Evolutionary conservation across 1,139 yeast genomes (phyloP).

Genomic region (Entelexis paramagnoliae): DNA sequence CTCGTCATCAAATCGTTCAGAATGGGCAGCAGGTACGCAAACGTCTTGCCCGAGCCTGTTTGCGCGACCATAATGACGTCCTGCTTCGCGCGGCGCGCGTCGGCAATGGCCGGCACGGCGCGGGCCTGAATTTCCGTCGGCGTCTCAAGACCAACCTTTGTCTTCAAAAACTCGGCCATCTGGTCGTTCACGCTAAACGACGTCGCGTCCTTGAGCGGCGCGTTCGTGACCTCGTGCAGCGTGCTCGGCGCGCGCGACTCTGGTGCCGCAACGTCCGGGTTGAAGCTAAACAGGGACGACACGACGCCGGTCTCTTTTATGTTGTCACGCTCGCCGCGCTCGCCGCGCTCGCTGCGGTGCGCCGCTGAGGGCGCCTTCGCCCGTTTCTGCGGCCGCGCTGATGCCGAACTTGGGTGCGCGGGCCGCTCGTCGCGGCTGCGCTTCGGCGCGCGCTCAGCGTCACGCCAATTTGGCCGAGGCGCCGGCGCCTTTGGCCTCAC

Average conservation of each 20-base stretch:
- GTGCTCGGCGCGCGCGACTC: constrained; percentile 24
- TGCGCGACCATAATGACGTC: constrained; percentile 88
- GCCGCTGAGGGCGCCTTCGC: not conserved
- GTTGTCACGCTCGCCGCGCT: not conserved
- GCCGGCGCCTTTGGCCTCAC: not conserved
- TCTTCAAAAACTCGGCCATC: constrained; percentile 47
- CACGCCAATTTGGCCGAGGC: constrained; percentile 6
- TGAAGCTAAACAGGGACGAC: constrained; percentile 19
- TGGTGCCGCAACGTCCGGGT: constrained; percentile 10
- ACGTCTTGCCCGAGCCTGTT: constrained; percentile 91
- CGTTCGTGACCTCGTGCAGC: constrained; percentile 57
- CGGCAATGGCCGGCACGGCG: constrained; percentile 60
- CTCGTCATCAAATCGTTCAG: constrained; percentile 56
- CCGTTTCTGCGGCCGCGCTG: not conserved
- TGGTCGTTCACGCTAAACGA: constrained; percentile 58
- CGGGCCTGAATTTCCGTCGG: constrained; percentile 84
- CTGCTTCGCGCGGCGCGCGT: constrained; percentile 30
- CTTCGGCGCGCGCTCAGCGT: not conserved
- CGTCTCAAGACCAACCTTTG: constrained; percentile 47
- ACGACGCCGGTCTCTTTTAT: constrained; percentile 14
- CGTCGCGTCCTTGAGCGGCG: constrained; percentile 61
- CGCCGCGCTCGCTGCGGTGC: not conserved
- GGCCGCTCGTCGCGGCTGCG: constrained; percentile 1
- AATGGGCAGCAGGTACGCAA: constrained; percentile 80
- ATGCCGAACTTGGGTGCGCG: not conserved